These are phyloP conservation scores for Isabelozyma pseudorhagii DNA, from an alignment of 805 yeast species.

Conservation along the genomic window DNA sequence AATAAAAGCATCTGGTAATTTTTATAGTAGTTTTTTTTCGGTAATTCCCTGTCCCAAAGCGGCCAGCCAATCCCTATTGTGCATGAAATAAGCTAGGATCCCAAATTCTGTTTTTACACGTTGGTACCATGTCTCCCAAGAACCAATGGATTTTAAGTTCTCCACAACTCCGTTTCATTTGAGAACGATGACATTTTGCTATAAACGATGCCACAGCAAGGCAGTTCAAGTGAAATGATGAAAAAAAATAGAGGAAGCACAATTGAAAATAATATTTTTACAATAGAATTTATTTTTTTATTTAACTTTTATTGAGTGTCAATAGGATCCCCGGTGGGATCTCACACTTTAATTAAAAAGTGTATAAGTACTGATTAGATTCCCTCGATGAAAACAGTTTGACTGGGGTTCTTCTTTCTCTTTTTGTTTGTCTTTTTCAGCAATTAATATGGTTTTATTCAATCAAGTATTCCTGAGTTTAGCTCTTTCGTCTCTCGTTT, in stretches of 20 bases:
- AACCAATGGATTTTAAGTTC: no score
- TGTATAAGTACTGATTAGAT: neutral
- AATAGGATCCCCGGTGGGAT: neutral
- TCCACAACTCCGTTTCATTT: no score
- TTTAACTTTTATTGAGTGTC: neutral
- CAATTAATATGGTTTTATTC: slow-evolving; percentile 8
- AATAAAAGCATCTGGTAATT: no score
- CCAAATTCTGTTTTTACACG: neutral
- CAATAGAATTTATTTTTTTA: neutral
- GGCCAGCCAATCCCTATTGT: neutral
- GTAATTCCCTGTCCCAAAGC: neutral
- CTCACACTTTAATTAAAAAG: neutral
- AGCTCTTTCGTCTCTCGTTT: slow-evolving; percentile 7
- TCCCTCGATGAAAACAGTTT: neutral
- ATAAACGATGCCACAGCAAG: no score
- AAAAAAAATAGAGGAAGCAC: no score
- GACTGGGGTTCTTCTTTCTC: neutral
- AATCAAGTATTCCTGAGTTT: slow-evolving; percentile 2
- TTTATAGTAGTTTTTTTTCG: neutral
- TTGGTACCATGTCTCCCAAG: no score
- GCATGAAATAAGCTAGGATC: neutral
- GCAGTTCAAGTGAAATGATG: no score
- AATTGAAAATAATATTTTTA: no score
- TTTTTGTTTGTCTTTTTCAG: neutral
- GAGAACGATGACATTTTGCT: no score